phyloP scores from a whole-genome alignment of 2,329 filamentous ascomycete genomes.

The Exophiala spinifera region DNA sequence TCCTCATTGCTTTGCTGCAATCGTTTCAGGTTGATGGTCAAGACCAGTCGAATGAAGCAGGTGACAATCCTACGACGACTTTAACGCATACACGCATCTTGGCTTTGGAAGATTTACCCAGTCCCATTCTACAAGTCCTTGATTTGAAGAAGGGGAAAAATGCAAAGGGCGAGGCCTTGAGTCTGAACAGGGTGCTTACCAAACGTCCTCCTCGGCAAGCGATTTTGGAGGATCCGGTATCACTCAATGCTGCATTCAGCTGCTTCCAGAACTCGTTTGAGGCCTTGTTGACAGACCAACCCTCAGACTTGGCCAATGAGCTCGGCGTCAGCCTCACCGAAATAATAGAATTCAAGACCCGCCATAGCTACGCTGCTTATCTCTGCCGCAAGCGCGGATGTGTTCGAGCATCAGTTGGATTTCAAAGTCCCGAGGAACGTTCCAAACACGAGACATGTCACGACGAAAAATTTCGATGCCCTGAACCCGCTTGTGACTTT shows the following conservation, averaged over 20 bases:
- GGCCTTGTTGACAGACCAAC: neutral
- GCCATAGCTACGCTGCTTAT: neutral
- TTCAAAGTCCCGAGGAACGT: neutral
- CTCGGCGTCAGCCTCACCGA: neutral
- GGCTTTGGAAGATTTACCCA: neutral
- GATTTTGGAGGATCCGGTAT: neutral
- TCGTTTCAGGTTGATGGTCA: neutral
- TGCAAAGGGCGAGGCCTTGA: neutral
- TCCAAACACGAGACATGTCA: neutral
- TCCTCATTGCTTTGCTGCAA: neutral
- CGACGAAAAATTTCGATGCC: neutral
- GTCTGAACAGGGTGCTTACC: neutral
- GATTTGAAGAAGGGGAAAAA: neutral
- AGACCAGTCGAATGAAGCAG: neutral
- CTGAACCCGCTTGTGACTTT: neutral
- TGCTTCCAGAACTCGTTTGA: neutral
- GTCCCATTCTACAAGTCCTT: neutral
- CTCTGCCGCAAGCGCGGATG: neutral
- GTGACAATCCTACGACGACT: neutral
- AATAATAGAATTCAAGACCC: neutral
- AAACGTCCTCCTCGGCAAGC: too few species aligned
- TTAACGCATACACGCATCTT: neutral
- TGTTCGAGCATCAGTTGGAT: neutral
- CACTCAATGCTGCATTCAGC: neutral
- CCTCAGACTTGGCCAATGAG: neutral